Evolutionary conservation across 2,329 filamentous ascomycete species (phyloP).

Genomic region (Madurella mycetomatis): DNA sequence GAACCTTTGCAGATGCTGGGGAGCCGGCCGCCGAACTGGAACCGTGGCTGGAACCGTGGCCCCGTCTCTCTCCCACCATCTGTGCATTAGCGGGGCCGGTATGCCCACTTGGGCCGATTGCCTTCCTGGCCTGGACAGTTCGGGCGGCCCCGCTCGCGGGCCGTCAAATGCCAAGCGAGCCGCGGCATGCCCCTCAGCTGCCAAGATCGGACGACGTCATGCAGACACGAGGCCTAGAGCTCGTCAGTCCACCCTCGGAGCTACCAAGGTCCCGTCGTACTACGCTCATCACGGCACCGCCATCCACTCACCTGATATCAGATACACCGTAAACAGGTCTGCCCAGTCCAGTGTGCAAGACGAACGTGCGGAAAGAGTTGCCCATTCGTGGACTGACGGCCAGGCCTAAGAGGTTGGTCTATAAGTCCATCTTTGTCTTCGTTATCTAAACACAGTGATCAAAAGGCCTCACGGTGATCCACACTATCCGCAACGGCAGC

Average conservation of each 20-base stretch:
- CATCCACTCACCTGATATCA: neutral
- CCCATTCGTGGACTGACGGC: no score
- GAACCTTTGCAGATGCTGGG: no score
- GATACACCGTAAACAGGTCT: no score
- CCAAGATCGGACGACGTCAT: slow-evolving; percentile 18
- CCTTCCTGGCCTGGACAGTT: slow-evolving; percentile 8
- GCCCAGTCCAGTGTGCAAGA: no score
- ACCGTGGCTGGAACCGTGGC: neutral
- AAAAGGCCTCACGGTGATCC: no score
- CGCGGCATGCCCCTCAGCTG: neutral
- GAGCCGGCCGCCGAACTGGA: no score
- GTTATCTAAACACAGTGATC: neutral
- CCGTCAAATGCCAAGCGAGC: slow-evolving; percentile 6
- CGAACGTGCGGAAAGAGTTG: no score
- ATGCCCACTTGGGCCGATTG: slow-evolving; percentile 1
- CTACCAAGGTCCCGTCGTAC: neutral
- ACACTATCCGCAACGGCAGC: no score
- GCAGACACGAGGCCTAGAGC: neutral
- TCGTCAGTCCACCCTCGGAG: slow-evolving; percentile 1
- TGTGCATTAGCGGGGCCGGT: neutral
- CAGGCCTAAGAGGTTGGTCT: no score
- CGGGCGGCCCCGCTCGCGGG: slow-evolving; percentile 12
- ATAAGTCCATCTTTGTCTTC: no score
- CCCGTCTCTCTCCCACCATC: neutral
- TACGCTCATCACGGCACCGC: neutral